Evolutionary conservation across 805 yeast species (phyloP), one percentile per base, ranked within the genome.

Genomic region (Sugiyamaella valdiviana): DNA sequence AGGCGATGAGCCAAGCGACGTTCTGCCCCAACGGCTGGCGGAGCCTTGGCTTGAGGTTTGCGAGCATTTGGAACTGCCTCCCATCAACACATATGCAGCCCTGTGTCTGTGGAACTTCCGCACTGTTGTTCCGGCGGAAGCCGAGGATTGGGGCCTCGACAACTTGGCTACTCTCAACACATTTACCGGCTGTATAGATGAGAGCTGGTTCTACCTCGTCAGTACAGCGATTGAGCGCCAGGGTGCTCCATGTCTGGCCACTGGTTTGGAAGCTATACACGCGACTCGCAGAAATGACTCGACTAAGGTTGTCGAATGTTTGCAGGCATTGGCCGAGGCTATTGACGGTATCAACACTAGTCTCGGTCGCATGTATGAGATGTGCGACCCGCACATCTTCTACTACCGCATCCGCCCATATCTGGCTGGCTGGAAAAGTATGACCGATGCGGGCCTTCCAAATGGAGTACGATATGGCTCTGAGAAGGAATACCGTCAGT

Each of bases 301-400:
- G 5, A 60, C 59, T 0, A 57, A 56, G 2, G 78, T 81, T 7
- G 69, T 71, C 6, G 61, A 56, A 32, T 64, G 72, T 40, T 68
- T 90, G 45, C 85, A 85, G 61, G 64, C 60, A 35, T 66, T 90
- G 47, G 95, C 96, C 1, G 85, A 83, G 63, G 67, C 76, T 36
- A 83, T 90, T 45, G 95, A 86, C 61, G 69, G 72, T 50, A 69
- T 91, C 55, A 93, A 89, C 12, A 72, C 83, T 2, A 75, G 85
- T 1, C 68, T 91, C 56, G 78, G 82, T 78, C 75, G 77, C 57
- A 85, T 90, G 93, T 89, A 85, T 60, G 95, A 90, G 56, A 84
- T 84, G 84, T 87, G 96, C 65, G 96, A 89, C 61, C 97, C 98
- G 2, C 95, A 88, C 62, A 82, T 85, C 3, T 90, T 91, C 63